Evolutionary conservation across 1,284 basidiomycete species (phyloP).

Genomic region (Ustilago bromivora): DNA sequence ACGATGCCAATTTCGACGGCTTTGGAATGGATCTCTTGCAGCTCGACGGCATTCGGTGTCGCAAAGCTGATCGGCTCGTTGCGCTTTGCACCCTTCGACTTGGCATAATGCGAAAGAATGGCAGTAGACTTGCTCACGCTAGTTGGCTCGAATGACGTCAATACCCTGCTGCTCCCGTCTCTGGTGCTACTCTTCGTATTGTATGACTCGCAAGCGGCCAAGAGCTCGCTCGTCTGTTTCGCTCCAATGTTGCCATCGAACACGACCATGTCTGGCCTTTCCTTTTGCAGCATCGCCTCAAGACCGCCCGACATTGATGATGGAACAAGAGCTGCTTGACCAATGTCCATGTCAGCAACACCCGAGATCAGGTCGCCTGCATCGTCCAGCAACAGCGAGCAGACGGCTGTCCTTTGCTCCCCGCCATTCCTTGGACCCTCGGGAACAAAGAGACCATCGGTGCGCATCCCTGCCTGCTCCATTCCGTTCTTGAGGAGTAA

Average conservation of each 20-base stretch:
- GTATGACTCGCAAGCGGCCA: conserved; percentile 33
- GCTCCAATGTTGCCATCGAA: conserved; percentile 51
- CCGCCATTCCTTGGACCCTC: not conserved
- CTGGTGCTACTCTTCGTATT: conserved; percentile 67
- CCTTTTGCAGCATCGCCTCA: conserved; percentile 1
- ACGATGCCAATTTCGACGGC: conserved; percentile 19
- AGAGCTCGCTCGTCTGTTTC: conserved; percentile 50
- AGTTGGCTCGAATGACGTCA: conserved; percentile 47
- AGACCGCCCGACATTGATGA: not conserved
- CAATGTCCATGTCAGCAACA: conserved; percentile 84
- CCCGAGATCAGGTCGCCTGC: conserved; percentile 82
- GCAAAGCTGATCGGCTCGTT: conserved; percentile 29
- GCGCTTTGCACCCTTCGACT: not conserved
- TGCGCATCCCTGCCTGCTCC: conserved; percentile 78
- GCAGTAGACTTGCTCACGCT: conserved; percentile 38
- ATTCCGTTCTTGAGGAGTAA: conserved; percentile 76
- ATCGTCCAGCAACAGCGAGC: conserved; percentile 83
- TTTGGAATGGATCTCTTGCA: conserved; percentile 28
- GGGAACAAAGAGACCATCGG: conserved; percentile 78
- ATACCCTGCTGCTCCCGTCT: not conserved
- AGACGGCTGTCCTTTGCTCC: conserved; percentile 77
- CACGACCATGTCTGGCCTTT: conserved; percentile 22
- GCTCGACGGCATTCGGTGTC: conserved; percentile 52
- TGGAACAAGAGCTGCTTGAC: conserved; percentile 17
- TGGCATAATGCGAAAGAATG: conserved; percentile 17